Conservation (phyloP, 768 basidiomycete species). For the Macrolepiota fuliginosa region DNA sequence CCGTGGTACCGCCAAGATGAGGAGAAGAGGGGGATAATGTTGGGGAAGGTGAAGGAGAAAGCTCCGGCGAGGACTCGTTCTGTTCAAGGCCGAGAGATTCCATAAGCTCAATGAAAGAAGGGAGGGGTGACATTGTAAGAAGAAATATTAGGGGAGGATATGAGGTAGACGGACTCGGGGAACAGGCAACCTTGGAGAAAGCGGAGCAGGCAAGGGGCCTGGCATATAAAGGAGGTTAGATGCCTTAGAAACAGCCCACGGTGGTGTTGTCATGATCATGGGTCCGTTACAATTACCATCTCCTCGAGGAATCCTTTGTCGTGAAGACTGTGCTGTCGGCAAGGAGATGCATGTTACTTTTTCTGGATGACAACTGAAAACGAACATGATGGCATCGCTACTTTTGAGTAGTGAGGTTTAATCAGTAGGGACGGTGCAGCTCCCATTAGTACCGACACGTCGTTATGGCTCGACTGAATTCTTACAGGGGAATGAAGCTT, state of each 20-base stretch:
- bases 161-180: conserved; percentile 24
- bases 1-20: conserved; percentile 27
- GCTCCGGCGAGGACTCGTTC: conserved; percentile 27
- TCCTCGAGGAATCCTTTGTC: conserved; percentile 12
- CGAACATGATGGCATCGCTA: conserved; percentile 9
- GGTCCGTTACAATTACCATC: conserved; percentile 14
- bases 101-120: conserved; percentile 89
- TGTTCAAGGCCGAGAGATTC: conserved; percentile 74
- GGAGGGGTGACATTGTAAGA: conserved; percentile 64
- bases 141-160: conserved; percentile 24
- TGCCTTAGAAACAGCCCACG: conserved; percentile 57
- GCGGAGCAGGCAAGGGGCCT: conserved; percentile 19
- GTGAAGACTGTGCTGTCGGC: conserved; percentile 41
- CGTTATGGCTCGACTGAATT: neutral
- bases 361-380: conserved; percentile 13
- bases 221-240: conserved; percentile 38
- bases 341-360: conserved; percentile 46
- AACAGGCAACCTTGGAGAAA: conserved; percentile 36
- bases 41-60: conserved; percentile 40
- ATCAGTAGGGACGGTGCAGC: neutral
- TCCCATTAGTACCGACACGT: neutral
- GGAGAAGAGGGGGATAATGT: conserved; percentile 44
- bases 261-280: conserved; percentile 46
- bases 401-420: neutral
- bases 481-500: neutral